Evolutionary conservation across 768 basidiomycete genomes (phyloP).

Genomic region (Phaffia australis): DNA sequence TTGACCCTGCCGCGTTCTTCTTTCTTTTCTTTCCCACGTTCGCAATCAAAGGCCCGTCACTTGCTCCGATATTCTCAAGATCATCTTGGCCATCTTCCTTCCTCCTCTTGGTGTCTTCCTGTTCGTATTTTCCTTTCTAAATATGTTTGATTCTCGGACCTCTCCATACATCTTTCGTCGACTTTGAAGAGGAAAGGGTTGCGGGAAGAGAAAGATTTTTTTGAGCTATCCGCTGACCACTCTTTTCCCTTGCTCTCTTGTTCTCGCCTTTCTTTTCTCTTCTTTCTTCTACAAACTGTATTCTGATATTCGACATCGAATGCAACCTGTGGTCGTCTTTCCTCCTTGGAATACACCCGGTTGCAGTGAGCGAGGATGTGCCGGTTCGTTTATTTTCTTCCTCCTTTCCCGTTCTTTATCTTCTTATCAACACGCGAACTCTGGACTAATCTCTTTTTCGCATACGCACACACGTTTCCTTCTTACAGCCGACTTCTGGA

Average conservation of each 20-base stretch:
- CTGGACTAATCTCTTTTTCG: not conserved
- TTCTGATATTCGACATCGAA: no score
- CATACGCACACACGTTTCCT: not conserved
- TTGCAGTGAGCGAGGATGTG: conserved; percentile 16
- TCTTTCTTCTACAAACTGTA: not conserved
- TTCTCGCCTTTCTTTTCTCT: not conserved
- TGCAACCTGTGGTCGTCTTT: no score
- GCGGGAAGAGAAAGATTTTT: no score
- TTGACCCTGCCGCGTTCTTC: not conserved
- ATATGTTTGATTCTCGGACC: no score
- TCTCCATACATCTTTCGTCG: no score
- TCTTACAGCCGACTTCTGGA: not conserved
- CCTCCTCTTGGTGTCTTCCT: conserved; percentile 23
- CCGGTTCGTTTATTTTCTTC: conserved; percentile 4
- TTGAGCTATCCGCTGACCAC: no score
- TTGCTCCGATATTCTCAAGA: conserved; percentile 16
- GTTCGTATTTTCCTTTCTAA: not conserved
- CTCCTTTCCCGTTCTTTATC: not conserved
- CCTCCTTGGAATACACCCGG: no score
- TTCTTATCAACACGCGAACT: no score
- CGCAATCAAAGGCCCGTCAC: conserved; percentile 14
- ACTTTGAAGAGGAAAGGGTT: no score
- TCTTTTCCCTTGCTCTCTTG: no score
- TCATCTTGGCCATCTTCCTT: conserved; percentile 21
- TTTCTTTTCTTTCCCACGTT: not conserved